Evolutionary conservation across 2,329 filamentous ascomycete genomes (phyloP).

Genomic region (Pleomassaria siparia): DNA sequence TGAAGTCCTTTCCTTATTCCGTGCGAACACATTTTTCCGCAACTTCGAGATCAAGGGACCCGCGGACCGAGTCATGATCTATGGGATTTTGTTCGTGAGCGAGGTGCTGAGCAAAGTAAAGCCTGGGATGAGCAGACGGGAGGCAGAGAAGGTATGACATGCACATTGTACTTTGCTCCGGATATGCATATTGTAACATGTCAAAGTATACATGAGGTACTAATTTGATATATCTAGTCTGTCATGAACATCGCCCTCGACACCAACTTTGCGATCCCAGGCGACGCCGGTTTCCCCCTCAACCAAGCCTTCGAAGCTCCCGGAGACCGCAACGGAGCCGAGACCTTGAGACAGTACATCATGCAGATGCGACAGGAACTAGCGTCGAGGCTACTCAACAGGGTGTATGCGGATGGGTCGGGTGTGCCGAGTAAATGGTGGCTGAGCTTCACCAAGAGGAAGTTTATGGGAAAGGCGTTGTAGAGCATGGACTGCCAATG

Average conservation of each 20-base stretch:
- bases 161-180: neutral
- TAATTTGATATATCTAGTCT: conserved; percentile 57
- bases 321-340: conserved; percentile 82
- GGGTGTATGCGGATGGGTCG: conserved; percentile 77
- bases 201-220: conserved; percentile 12
- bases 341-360: conserved; percentile 84
- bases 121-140: conserved; percentile 66
- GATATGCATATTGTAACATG: conserved; percentile 41
- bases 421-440: conserved; percentile 78
- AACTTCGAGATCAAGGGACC: conserved; percentile 99
- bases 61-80: conserved; percentile 90
- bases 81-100: conserved; percentile 92
- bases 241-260: conserved; percentile 90
- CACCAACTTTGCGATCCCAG: conserved; percentile 88
- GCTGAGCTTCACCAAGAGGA: conserved; percentile 98
- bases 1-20: conserved; percentile 89
- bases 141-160: conserved; percentile 63
- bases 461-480: conserved; percentile 92
- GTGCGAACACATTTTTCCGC: conserved; percentile 97
- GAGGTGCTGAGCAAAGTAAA: conserved; percentile 89
- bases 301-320: conserved; percentile 97
- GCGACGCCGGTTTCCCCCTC: conserved; percentile 87
- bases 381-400: conserved; percentile 75
- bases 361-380: conserved; percentile 92
- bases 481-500: conserved; percentile 11